A percentile compares a stretch with the other conserved stretches of the same genome.
Evolutionary conservation across 441 rosid species (phyloP).

Genomic region (Euphorbia corollata): DNA sequence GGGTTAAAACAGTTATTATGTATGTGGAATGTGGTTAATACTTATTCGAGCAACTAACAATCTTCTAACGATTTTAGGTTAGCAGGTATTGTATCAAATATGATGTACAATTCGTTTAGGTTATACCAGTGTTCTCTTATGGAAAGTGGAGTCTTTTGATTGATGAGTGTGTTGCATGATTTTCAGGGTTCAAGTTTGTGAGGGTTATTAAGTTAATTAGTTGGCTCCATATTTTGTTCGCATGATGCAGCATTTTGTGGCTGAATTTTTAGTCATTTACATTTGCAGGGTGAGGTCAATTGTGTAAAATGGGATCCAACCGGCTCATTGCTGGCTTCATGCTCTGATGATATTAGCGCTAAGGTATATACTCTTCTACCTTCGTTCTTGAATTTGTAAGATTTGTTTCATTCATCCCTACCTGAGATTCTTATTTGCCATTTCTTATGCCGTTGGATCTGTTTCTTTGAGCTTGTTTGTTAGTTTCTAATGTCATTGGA

Average conservation of each 20-base stretch:
- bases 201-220: neutral
- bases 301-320: slow-evolving; percentile 99
- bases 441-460: neutral
- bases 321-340: slow-evolving; percentile 83
- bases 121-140: neutral
- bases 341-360: slow-evolving; percentile 91
- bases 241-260: neutral
- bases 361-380: slow-evolving; percentile 44
- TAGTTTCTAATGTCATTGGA: slow-evolving; percentile 13
- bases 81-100: neutral
- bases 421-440: slow-evolving; percentile 1
- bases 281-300: slow-evolving; percentile 84
- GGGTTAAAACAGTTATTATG: neutral
- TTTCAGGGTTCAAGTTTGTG: neutral
- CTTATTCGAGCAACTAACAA: neutral
- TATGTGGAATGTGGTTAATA: neutral
- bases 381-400: slow-evolving; percentile 4
- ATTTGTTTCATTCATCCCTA: neutral
- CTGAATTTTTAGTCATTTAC: slow-evolving; percentile 13
- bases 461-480: neutral
- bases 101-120: neutral
- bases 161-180: neutral
- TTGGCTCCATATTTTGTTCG: neutral
- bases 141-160: neutral
- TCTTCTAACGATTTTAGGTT: neutral